Evolutionary conservation across 192 early-diverging fungal species (phyloP).

Genomic region (Spinellus fusiger): DNA sequence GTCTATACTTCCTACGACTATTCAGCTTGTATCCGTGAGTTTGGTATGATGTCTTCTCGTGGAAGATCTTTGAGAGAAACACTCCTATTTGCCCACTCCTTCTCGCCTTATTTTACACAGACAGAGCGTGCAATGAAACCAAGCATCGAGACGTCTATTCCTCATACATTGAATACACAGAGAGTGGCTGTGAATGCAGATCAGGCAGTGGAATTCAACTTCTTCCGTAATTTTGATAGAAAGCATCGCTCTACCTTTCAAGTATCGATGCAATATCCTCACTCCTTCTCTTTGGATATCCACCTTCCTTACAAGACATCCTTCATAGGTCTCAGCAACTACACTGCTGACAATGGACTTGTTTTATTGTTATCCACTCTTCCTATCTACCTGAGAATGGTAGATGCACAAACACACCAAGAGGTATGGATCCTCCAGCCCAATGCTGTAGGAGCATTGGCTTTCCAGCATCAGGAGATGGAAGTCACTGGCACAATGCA

Average conservation of each 20-base stretch:
- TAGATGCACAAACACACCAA: constrained; percentile 11
- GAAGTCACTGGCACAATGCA: constrained; percentile 32
- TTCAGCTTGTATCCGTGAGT: constrained; percentile 69
- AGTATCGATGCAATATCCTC: constrained; percentile 29
- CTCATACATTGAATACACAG: constrained; percentile 42
- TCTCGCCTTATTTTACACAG: constrained; percentile 43
- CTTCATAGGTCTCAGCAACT: constrained; percentile 58
- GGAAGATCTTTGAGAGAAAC: constrained; percentile 52
- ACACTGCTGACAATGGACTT: constrained; percentile 43
- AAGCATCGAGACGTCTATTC: constrained; percentile 27
- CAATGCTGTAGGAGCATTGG: constrained; percentile 50
- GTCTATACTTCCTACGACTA: constrained; percentile 78
- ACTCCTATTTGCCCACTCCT: constrained; percentile 54
- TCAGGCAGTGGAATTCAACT: constrained; percentile 40
- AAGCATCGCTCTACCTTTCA: constrained; percentile 35
- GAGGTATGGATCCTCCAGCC: constrained; percentile 64
- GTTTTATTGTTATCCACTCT: constrained; percentile 51
- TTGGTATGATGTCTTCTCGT: constrained; percentile 57
- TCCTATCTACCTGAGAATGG: constrained; percentile 40
- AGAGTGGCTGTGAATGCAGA: constrained; percentile 16
- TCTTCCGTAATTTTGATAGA: constrained; percentile 63
- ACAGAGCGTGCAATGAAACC: constrained; percentile 39
- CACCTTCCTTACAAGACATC: constrained; percentile 52
- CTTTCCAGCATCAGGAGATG: constrained; percentile 46
- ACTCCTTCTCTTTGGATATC: constrained; percentile 19